A percentile compares a stretch with the other conserved stretches of the same genome.
These are phyloP conservation scores for Shiraia bambusicola DNA, from an alignment of 2,329 filamentous ascomycete species.

Conservation along the genomic window DNA sequence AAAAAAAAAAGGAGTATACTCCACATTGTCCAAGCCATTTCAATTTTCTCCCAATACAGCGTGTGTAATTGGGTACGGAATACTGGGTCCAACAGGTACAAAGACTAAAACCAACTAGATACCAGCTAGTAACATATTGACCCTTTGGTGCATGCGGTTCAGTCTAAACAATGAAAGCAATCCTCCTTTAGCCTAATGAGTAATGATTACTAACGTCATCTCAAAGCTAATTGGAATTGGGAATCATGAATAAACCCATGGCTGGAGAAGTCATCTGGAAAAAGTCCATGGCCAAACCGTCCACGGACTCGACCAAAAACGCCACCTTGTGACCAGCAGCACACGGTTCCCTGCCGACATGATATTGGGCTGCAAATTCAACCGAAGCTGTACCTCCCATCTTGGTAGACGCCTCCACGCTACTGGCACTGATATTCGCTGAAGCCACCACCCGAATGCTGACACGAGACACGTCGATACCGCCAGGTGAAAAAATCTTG, in stretches of 20 bases:
- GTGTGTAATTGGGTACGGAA: too few relatives aligned
- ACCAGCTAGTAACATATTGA: too few relatives aligned
- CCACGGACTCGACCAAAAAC: slow-evolving; percentile 25
- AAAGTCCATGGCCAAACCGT: slow-evolving; percentile 27
- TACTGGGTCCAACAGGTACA: too few relatives aligned
- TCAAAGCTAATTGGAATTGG: too few relatives aligned
- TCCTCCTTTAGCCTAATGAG: too few relatives aligned
- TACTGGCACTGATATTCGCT: slow-evolving; percentile 9
- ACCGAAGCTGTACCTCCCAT: slow-evolving; percentile 20
- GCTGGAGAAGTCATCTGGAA: slow-evolving; percentile 29
- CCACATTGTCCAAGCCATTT: too few relatives aligned
- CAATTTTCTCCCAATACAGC: too few relatives aligned
- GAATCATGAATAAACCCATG: slow-evolving; percentile 27
- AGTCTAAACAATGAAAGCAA: too few relatives aligned
- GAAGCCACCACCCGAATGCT: slow-evolving; percentile 8
- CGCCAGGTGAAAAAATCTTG: slow-evolving; percentile 34
- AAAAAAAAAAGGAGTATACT: too few relatives aligned
- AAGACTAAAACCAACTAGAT: too few relatives aligned
- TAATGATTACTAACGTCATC: too few relatives aligned
- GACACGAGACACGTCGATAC: slow-evolving; percentile 35
- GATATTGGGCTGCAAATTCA: slow-evolving; percentile 19
- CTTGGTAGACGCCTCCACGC: slow-evolving; percentile 3
- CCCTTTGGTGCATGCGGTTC: too few relatives aligned
- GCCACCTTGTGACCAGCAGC: slow-evolving; percentile 25
- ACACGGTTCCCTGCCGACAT: slow-evolving; percentile 26